phyloP scores from a whole-genome alignment of 106 monocot species.

The Dendrobium officinale region DNA sequence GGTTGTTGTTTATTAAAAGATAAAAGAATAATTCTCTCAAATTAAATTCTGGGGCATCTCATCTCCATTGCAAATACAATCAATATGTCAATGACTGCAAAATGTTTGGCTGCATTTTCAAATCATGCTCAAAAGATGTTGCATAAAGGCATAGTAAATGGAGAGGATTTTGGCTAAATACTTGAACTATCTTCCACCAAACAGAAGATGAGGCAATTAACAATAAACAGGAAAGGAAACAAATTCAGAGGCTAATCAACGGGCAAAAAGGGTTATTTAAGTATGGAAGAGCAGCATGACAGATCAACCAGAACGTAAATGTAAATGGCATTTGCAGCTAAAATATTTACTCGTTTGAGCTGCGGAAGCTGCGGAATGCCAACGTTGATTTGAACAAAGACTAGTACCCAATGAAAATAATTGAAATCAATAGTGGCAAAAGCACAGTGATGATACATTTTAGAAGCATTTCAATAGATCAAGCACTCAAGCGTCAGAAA shows the following conservation, averaged over 20 bases:
- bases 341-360: neutral
- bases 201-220: neutral
- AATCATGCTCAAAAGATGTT: neutral
- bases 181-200: neutral
- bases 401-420: neutral
- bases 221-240: neutral
- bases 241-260: neutral
- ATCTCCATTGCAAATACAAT: neutral
- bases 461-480: neutral
- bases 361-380: neutral
- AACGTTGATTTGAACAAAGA: neutral
- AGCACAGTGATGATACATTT: neutral
- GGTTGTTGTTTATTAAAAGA: too few species aligned
- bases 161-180: neutral
- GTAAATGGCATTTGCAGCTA: neutral
- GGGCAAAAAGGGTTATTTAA: neutral
- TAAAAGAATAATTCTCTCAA: too few species aligned
- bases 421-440: neutral
- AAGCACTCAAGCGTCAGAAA: neutral
- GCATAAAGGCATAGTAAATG: neutral
- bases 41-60: too few species aligned
- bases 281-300: neutral
- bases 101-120: neutral
- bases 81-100: neutral
- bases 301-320: neutral